Evolutionary conservation across 2,329 filamentous ascomycete genomes (phyloP).

Genomic region (Cytospora paraplurivora): DNA sequence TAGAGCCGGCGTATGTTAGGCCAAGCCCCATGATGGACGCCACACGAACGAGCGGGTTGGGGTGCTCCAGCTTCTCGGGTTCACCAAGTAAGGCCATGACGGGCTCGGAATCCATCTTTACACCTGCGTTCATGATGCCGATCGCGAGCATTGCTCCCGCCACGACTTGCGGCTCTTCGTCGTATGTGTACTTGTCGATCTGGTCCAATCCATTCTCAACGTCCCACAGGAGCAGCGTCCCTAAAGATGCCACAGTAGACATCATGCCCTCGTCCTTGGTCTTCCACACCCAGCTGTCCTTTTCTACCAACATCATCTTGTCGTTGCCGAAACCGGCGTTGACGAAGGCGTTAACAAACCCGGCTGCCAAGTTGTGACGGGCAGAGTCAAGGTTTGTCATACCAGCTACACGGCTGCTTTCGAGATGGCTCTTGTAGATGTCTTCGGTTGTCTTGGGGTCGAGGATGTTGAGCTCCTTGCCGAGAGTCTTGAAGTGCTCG

Average conservation of each 20-base stretch:
- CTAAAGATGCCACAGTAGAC: conserved; percentile 91
- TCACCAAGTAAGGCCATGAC: conserved; percentile 86
- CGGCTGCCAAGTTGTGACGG: conserved; percentile 91
- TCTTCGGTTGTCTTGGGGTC: conserved; percentile 97
- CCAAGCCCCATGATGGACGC: conserved; percentile 95
- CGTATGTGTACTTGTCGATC: conserved; percentile 92
- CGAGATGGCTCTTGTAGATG: conserved; percentile 98
- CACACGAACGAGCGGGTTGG: conserved; percentile 75
- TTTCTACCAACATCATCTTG: conserved; percentile 94
- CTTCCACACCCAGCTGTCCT: conserved; percentile 97
- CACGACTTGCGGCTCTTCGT: conserved; percentile 77
- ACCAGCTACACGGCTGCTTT: conserved; percentile 89
- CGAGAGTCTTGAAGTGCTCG: conserved; percentile 90
- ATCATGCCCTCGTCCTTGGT: conserved; percentile 98
- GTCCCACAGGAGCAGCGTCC: conserved; percentile 91
- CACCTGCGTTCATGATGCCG: conserved; percentile 93
- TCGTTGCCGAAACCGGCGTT: conserved; percentile 95
- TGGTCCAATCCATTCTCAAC: conserved; percentile 89
- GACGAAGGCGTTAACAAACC: conserved; percentile 95
- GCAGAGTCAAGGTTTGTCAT: conserved; percentile 95
- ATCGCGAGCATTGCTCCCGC: conserved; percentile 91
- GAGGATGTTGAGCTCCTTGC: conserved; percentile 93
- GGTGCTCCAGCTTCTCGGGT: conserved; percentile 73
- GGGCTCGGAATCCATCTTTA: conserved; percentile 85
- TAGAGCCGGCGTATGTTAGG: conserved; percentile 90